These are phyloP conservation scores for Medicago lupulina DNA, from an alignment of 306 rosid species.

Conservation along the genomic window DNA sequence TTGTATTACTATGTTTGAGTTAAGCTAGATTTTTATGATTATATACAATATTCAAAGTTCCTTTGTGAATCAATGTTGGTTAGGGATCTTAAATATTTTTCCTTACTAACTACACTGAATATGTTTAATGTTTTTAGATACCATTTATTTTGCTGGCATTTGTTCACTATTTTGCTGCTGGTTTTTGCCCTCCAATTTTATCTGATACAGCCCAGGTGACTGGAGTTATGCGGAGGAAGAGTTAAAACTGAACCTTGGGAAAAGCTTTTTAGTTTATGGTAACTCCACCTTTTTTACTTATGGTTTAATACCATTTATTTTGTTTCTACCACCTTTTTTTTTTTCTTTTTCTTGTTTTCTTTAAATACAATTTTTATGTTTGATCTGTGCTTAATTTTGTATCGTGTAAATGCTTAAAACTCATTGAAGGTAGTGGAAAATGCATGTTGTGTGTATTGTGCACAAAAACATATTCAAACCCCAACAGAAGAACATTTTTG, in stretches of 20 bases:
- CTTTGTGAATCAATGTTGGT: slow-evolving; percentile 4
- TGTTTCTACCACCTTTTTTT: neutral
- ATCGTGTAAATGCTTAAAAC: slow-evolving; percentile 5
- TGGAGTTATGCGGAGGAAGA: slow-evolving; percentile 90
- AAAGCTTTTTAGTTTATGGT: slow-evolving; percentile 79
- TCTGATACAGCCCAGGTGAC: slow-evolving; percentile 76
- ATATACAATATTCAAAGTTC: slow-evolving; percentile 12
- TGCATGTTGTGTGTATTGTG: neutral
- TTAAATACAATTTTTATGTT: slow-evolving; percentile 18
- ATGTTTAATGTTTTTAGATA: too few relatives aligned
- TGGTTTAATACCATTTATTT: slow-evolving; percentile 21
- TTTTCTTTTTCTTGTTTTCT: slow-evolving; percentile 3
- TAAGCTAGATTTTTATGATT: slow-evolving; percentile 16
- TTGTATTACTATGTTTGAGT: slow-evolving; percentile 8
- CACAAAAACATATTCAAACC: neutral
- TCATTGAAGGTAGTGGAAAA: slow-evolving; percentile 28
- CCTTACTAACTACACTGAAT: neutral
- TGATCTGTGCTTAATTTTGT: slow-evolving; percentile 10
- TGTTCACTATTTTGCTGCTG: slow-evolving; percentile 31
- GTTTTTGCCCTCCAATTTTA: slow-evolving; percentile 19
- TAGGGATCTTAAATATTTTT: neutral
- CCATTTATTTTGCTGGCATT: too few relatives aligned
- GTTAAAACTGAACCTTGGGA: slow-evolving; percentile 72
- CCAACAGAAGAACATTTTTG: neutral
- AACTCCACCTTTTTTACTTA: slow-evolving; percentile 24